Evolutionary conservation across 805 yeast genomes (phyloP).

Genomic region (Wickerhamiella lipophila): DNA sequence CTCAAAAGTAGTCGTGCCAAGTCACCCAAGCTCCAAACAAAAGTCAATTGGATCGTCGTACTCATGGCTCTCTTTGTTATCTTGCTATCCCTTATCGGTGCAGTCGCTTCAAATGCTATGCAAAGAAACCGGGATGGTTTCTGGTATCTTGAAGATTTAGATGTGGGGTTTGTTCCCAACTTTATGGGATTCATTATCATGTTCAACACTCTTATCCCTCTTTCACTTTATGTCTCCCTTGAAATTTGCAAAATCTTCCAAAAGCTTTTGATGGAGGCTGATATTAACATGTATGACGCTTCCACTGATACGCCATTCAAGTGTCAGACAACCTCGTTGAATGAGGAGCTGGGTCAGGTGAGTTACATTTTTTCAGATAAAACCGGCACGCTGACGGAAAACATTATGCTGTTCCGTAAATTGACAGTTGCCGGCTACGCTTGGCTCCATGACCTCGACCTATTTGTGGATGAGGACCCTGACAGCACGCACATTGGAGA

Average conservation of each 20-base stretch:
- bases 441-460: conserved; percentile 71
- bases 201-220: conserved; percentile 92
- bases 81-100: conserved; percentile 61
- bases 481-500: not conserved
- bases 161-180: conserved; percentile 77
- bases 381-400: conserved; percentile 94
- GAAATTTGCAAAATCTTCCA: conserved; percentile 89
- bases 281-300: conserved; percentile 85
- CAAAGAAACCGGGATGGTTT: conserved; percentile 28
- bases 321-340: conserved; percentile 86
- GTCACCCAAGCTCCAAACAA: conserved; percentile 79
- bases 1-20: conserved; percentile 78
- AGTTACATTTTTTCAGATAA: conserved; percentile 90
- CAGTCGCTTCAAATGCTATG: conserved; percentile 53
- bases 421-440: conserved; percentile 77
- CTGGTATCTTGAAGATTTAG: conserved; percentile 66
- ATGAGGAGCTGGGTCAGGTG: conserved; percentile 95
- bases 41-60: conserved; percentile 69
- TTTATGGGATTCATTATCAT: conserved; percentile 93
- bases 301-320: conserved; percentile 83
- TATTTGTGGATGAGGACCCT: conserved; percentile 26
- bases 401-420: conserved; percentile 82
- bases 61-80: conserved; percentile 82
- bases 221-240: conserved; percentile 90
- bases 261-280: conserved; percentile 67